Base-by-base conservation (phyloP, 768 basidiomycete genomes). In the Dacryopinax primogenitus region DNA sequence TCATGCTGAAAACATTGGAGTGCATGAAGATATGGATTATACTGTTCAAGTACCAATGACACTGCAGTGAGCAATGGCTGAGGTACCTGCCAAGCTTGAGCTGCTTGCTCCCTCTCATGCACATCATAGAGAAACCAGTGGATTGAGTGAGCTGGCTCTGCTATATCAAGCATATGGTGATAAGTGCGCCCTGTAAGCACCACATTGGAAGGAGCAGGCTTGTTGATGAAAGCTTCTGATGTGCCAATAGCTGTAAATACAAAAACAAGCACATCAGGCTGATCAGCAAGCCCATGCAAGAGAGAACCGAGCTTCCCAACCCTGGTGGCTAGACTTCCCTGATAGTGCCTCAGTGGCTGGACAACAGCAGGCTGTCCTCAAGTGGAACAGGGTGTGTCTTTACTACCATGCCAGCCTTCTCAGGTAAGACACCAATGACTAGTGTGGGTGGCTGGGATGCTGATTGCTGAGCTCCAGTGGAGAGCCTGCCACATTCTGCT, bases 101-200 rank as follows among this genome's bases (percentile, higher is more conserved):
- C 9, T 30, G 4, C 7, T 62, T 7, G 13, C 30, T 6, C 26
- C 16, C 30, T 21, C 18, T 32, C 61, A 4, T 41, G 28, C 21
- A 9, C 32, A 61, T 65, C 64, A 58, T 65, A 65, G 9, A 61
- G 64, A 36, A 65, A 65, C 64, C 64, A 65, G 34, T 65, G 47
- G 28, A 45, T 36, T 13, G 64, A 9, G n/a, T 65, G 64, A 15
- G 28, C 6, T 4, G 23, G 23, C 4, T 39, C 13, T 3, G 47
- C 44, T 9, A 28, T 26, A 26, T 41, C 45, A 13, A 65, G 28
- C 64, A 61, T 32, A n/a, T 33, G 64, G 28, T 65, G 64, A 30
- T 65, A 65, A 26, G 47, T 65, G 39, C 35, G 45, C 9, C 64
- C 64, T 23, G 23, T 16, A 9, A 65, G 13, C 6, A 45, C 64